These are phyloP conservation scores for Neofusicoccum sp. DNA, from an alignment of 2,329 filamentous ascomycete genomes.

Conservation along the genomic window DNA sequence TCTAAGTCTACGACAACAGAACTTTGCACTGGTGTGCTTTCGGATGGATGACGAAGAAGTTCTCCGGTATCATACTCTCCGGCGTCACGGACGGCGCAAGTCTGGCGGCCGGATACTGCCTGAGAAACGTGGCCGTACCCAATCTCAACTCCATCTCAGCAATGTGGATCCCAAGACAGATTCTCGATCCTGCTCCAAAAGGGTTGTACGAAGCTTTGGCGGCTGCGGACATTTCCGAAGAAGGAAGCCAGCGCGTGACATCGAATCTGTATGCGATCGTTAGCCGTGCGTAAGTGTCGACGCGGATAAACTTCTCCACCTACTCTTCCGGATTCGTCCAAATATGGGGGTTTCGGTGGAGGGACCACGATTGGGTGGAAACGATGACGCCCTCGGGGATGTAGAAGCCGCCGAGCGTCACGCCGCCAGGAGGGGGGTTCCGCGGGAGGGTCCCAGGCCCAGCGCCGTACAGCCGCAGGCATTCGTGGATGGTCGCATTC, in stretches of 20 bases:
- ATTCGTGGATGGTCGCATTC: conserved; percentile 40
- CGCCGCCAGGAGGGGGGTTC: conserved; percentile 35
- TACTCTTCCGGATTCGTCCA: background rate
- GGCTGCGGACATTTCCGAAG: conserved; percentile 23
- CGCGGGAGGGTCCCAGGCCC: conserved; percentile 37
- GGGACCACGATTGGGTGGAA: conserved; percentile 38
- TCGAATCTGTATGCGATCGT: conserved; percentile 28
- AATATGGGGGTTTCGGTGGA: conserved; percentile 32
- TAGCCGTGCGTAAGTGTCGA: background rate
- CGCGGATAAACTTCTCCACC: too few species aligned
- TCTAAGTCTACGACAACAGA: conserved; percentile 24
- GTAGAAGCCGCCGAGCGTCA: conserved; percentile 33
- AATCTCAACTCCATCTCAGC: conserved; percentile 59
- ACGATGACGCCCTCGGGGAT: conserved; percentile 37
- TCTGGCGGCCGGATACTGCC: conserved; percentile 38
- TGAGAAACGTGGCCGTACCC: conserved; percentile 53
- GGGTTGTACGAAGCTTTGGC: conserved; percentile 61
- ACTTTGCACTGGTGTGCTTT: conserved; percentile 44
- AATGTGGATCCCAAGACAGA: conserved; percentile 68
- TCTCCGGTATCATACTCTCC: conserved; percentile 43
- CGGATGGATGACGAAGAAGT: conserved; percentile 46
- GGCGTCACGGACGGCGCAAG: conserved; percentile 32
- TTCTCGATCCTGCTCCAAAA: conserved; percentile 66
- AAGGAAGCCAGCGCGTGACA: conserved; percentile 30
- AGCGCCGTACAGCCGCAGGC: conserved; percentile 37